Evolutionary conservation across 768 basidiomycete genomes (phyloP).

Genomic region (Mycena crocata): DNA sequence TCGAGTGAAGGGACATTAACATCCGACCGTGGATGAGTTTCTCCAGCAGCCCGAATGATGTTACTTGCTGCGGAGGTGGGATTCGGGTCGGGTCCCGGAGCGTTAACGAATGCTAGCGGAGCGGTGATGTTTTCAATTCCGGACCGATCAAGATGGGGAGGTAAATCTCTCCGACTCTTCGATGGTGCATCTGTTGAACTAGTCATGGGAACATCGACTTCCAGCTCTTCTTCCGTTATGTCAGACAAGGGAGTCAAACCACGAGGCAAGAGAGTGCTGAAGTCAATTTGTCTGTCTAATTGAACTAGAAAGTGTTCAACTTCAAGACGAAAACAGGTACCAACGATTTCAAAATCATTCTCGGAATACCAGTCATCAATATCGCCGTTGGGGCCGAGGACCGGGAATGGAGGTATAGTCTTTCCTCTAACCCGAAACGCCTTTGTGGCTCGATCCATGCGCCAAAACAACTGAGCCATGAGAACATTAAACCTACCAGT

Average conservation of each 20-base stretch:
- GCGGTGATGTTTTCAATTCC: not conserved
- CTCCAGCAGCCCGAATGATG: not conserved
- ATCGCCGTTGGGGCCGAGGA: not conserved
- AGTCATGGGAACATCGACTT: no score
- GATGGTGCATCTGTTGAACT: not conserved
- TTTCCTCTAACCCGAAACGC: not conserved
- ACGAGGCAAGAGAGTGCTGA: not conserved
- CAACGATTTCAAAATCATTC: not conserved
- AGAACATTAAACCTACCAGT: not conserved
- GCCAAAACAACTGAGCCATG: not conserved
- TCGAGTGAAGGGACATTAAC: not conserved
- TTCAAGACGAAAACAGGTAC: not conserved
- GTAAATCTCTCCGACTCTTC: not conserved
- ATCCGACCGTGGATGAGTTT: not conserved
- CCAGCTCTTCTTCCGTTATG: not conserved
- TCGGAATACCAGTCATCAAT: not conserved
- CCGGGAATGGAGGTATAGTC: not conserved
- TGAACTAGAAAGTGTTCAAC: not conserved
- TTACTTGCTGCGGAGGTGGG: not conserved
- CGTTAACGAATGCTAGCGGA: not conserved
- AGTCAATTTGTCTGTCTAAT: not conserved
- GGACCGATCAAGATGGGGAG: not conserved
- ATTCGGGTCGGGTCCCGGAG: not conserved
- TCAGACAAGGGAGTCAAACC: not conserved
- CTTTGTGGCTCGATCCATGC: not conserved